A percentile compares a stretch with the other conserved stretches of the same genome.
Evolutionary conservation across 2,329 filamentous ascomycete genomes (phyloP).

Genomic region (Cercospora sojina): DNA sequence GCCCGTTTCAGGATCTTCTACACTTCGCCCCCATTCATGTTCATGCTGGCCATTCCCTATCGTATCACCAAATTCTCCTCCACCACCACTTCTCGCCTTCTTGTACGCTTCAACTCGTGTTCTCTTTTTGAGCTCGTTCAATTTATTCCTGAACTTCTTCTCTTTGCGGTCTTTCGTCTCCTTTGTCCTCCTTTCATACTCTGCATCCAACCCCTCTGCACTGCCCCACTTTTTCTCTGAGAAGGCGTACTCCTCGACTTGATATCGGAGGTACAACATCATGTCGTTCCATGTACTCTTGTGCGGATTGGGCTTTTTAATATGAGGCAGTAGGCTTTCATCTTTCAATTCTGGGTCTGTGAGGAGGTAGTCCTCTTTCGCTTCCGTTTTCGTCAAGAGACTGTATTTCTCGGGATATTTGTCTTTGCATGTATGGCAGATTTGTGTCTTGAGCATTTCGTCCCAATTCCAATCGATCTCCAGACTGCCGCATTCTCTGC

Average conservation of each 20-base stretch:
- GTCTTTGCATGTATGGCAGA: conserved; percentile 87
- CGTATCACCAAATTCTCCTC: conserved; percentile 70
- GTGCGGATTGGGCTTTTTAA: conserved; percentile 89
- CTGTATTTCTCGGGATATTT: conserved; percentile 89
- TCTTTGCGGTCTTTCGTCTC: conserved; percentile 86
- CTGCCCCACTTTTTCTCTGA: conserved; percentile 83
- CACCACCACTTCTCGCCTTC: conserved; percentile 59
- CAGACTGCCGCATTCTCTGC: conserved; percentile 74
- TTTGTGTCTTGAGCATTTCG: conserved; percentile 70
- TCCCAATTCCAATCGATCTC: conserved; percentile 97
- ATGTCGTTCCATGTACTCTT: conserved; percentile 97
- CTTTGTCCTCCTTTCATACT: conserved; percentile 75
- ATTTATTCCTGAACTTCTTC: conserved; percentile 84
- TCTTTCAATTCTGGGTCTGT: conserved; percentile 96
- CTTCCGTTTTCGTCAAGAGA: conserved; percentile 94
- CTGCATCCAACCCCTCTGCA: conserved; percentile 77
- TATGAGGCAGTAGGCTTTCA: conserved; percentile 77
- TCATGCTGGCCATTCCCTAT: conserved; percentile 71
- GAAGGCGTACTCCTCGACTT: conserved; percentile 93
- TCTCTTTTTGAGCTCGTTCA: conserved; percentile 87
- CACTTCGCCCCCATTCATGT: conserved; percentile 74
- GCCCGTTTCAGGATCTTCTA: conserved; percentile 63
- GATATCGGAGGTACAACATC: conserved; percentile 92
- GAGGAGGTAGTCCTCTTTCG: conserved; percentile 88
- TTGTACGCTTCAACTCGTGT: conserved; percentile 89